Evolutionary conservation across 768 basidiomycete species (phyloP).

Genomic region (Panaeolus cyanescens): DNA sequence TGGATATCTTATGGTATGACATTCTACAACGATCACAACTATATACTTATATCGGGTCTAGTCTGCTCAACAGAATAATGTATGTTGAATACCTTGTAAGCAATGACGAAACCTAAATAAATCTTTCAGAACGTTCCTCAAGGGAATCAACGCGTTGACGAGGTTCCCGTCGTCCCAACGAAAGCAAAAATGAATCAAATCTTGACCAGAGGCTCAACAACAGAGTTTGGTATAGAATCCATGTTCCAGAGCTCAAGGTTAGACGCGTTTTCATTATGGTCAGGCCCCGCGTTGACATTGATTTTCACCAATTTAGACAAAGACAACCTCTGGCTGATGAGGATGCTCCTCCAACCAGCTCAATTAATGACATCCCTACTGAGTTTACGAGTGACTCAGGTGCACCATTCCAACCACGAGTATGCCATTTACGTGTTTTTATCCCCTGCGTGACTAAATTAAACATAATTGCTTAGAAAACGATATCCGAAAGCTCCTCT

Average conservation of each 20-base stretch:
- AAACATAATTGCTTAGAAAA: slow-evolving; percentile 26
- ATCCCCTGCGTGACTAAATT: slow-evolving; percentile 5
- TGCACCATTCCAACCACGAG: slow-evolving; percentile 47
- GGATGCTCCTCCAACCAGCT: slow-evolving; percentile 79
- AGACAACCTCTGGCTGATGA: slow-evolving; percentile 69
- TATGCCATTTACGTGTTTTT: slow-evolving; percentile 26
- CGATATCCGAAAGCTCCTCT: slow-evolving; percentile 41
- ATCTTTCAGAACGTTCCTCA: slow-evolving; percentile 45
- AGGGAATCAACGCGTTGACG: slow-evolving; percentile 66
- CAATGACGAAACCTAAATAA: slow-evolving; percentile 2
- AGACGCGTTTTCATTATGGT: slow-evolving; percentile 17
- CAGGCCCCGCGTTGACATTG: slow-evolving; percentile 6
- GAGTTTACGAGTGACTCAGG: slow-evolving; percentile 48
- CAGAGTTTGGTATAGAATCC: slow-evolving; percentile 81
- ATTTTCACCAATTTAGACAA: slow-evolving; percentile 40
- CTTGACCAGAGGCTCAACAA: slow-evolving; percentile 60
- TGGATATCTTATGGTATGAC: slow-evolving; percentile 76
- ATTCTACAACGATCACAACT: neutral
- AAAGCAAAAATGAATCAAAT: slow-evolving; percentile 81
- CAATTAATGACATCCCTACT: slow-evolving; percentile 74
- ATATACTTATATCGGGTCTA: slow-evolving; percentile 20
- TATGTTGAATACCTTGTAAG: slow-evolving; percentile 23
- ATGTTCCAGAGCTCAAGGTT: slow-evolving; percentile 80
- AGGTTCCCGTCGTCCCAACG: slow-evolving; percentile 73
- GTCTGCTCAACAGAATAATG: slow-evolving; percentile 67